Percentiles rank a stretch among this genome's conserved stretches.
phyloP scores from a whole-genome alignment of 163 green algal genomes.

The Coccomyxa subellipsoidea region DNA sequence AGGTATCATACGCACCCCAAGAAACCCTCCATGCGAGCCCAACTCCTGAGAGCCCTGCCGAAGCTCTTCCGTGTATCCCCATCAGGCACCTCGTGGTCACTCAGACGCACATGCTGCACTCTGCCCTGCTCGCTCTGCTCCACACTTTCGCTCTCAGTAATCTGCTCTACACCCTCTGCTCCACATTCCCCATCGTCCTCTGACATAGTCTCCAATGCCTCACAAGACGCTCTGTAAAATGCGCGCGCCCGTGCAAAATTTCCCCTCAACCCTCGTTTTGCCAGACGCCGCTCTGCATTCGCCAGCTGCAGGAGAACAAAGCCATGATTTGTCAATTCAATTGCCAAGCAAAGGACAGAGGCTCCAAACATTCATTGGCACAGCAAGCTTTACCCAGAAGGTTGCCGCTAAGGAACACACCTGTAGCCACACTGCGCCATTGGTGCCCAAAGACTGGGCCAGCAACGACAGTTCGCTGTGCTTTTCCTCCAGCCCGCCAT shows the following conservation, averaged over 20 bases:
- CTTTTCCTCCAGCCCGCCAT: not conserved
- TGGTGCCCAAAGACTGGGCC: not conserved
- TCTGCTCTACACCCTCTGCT: not conserved
- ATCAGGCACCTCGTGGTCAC: not conserved
- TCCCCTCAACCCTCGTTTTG: constrained; percentile 1
- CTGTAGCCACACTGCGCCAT: not conserved
- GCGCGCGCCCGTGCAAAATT: not conserved
- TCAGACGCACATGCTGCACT: not conserved
- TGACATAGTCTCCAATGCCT: not conserved
- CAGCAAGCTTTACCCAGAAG: too few species aligned
- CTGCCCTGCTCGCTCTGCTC: not conserved
- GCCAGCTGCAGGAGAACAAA: not conserved
- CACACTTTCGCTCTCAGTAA: not conserved
- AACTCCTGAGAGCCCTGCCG: not conserved
- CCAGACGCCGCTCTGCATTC: not conserved
- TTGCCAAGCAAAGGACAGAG: too few species aligned
- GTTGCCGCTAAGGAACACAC: too few species aligned
- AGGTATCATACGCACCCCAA: not conserved
- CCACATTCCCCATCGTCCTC: not conserved
- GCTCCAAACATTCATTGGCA: too few species aligned
- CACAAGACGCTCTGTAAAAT: not conserved
- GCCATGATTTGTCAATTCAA: not conserved
- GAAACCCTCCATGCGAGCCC: constrained; percentile 1
- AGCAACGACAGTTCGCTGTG: not conserved
- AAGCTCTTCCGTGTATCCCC: not conserved